Percentiles rank a stretch among this genome's conserved stretches.
Conservation (phyloP, 2,329 filamentous ascomycete species). For the Apiospora saccharicola region DNA sequence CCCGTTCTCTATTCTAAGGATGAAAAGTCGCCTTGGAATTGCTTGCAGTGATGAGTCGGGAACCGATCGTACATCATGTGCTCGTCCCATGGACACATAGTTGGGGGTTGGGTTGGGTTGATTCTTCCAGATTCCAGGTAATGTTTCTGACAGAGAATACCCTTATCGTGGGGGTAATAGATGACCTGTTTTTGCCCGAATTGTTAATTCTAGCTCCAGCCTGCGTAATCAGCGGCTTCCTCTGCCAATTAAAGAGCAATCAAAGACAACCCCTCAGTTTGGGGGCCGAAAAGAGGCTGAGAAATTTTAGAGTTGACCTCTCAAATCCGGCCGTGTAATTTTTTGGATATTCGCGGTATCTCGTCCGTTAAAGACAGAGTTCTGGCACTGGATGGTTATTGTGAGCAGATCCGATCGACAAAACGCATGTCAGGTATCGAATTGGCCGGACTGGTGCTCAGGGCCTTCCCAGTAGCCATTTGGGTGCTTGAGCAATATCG, state of each 20-base stretch:
- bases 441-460: conserved; percentile 34
- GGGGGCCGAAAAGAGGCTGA: conserved; percentile 1
- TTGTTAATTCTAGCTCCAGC: neutral
- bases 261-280: neutral
- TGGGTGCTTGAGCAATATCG: conserved; percentile 32
- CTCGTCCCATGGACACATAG: neutral
- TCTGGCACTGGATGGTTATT: neutral
- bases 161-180: neutral
- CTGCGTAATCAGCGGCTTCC: neutral
- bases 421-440: conserved; percentile 35
- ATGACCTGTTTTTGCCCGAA: neutral
- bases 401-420: neutral
- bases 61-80: neutral
- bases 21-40: neutral
- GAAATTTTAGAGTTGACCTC: neutral
- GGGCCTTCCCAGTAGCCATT: conserved; percentile 35
- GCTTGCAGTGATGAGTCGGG: neutral
- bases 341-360: neutral
- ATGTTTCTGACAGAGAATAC: neutral
- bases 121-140: neutral
- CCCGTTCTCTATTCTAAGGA: neutral
- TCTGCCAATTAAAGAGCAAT: neutral
- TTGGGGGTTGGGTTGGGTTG: neutral
- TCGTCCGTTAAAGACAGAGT: neutral
- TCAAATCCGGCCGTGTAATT: too few species aligned